Conservation (phyloP, 768 basidiomycete species). For the Kwoniella bestiolae region DNA sequence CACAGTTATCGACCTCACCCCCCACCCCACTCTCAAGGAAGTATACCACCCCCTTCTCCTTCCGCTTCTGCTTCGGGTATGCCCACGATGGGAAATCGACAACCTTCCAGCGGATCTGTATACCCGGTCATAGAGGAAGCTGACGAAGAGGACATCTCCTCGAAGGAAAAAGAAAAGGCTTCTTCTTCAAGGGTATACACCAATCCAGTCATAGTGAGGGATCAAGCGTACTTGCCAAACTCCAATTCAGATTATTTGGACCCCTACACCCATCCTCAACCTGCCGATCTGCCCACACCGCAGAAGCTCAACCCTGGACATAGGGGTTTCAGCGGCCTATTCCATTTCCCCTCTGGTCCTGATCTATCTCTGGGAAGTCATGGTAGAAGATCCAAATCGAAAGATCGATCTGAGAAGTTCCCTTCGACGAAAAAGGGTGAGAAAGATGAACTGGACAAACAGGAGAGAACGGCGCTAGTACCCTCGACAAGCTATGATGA, state of each 20-base stretch:
- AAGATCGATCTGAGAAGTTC: conserved; percentile 16
- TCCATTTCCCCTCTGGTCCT: conserved; percentile 26
- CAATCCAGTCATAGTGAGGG: background rate
- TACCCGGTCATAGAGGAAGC: conserved; percentile 23
- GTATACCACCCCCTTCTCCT: conserved; percentile 4
- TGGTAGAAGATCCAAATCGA: conserved; percentile 24
- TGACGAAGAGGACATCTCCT: conserved; percentile 13
- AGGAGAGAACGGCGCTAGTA: conserved; percentile 26
- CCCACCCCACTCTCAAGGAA: too few species aligned
- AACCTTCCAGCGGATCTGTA: conserved; percentile 15
- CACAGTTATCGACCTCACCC: conserved; percentile 36
- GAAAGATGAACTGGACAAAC: conserved; percentile 17
- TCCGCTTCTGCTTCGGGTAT: conserved; percentile 2
- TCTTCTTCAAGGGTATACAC: background rate
- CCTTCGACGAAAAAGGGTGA: conserved; percentile 10
- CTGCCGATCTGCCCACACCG: background rate
- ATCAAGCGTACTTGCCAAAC: background rate
- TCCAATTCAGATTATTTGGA: conserved; percentile 3
- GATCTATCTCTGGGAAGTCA: conserved; percentile 16
- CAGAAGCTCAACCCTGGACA: conserved; percentile 1
- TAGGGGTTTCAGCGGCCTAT: conserved; percentile 20
- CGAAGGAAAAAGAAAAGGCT: conserved; percentile 6
- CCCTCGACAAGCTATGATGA: background rate
- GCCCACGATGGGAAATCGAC: conserved; percentile 3
- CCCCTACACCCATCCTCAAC: conserved; percentile 1